Base-by-base conservation (phyloP, 2,329 filamentous ascomycete species). In the Huntiella savannae region DNA sequence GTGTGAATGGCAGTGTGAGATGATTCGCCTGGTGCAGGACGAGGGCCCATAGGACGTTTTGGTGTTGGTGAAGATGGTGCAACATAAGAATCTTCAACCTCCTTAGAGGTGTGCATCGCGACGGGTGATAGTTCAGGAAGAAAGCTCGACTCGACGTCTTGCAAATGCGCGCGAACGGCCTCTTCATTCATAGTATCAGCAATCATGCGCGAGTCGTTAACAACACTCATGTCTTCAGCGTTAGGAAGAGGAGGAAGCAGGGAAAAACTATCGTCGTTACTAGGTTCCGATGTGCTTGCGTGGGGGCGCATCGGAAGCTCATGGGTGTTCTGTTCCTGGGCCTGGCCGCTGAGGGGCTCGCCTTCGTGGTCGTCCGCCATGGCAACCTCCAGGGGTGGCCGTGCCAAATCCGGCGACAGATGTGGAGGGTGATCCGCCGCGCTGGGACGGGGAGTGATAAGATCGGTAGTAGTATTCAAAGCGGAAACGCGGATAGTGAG, bases 61-160 rank as follows among this genome's bases (percentile, higher is more conserved):
- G 45, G 50, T 1, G 48, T 52, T 3, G 54, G 54, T n/a, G 54
- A 52, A 22, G 33, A 35, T 10, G 39, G 39, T 13, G 33, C 49
- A 17, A 77, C 73, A 54, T 77, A 77, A 17, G 72, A 75, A 56
- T 77, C 74, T 59, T 77, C 73, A 52, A 62, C 62, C 33, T 32
- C n/a, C 36, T 50, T 50, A 15, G 63, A 60, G 7, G 63, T 59
- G 43, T 66, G 62, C 28, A 62, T 62, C 33, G 64, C 65, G 40
- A 77, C 66, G 10, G 75, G 74, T 5, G 75, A 78, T 4, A 71
- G 57, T 4, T 68, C 66, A 2, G 71, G 69, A 46, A 76, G 57
- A 54, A 79, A 79, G 60, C 75, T 79, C 33, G 75, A 79, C 55
- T 80, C 76, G 51, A 78, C 67, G 54, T 79, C 75, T 53, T 71